Evolutionary conservation across 805 yeast genomes (phyloP), one percentile per base, ranked within the genome.

Genomic region (Suhomyces sp.): DNA sequence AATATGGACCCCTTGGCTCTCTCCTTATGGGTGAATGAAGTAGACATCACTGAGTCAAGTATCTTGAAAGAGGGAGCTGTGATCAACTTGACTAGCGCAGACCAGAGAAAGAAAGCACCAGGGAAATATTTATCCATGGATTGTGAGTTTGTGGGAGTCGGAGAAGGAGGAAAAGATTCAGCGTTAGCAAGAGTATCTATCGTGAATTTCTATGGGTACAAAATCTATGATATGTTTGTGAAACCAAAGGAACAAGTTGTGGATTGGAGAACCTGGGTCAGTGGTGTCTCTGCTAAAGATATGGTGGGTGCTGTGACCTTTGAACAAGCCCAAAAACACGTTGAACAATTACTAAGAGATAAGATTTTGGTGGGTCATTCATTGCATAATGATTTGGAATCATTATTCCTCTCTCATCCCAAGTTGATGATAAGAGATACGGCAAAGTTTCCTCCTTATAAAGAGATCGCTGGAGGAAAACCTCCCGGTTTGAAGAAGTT

Each of bases 91-190:
- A 16, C n/a, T 10, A 21, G 10, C 15, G 42, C 32, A n/a, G 56
- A 50, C 23, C 23, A 25, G 21, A 50, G 60, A 11, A 63, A 72
- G 39, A 61, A 56, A 33, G 70, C 72, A 28, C 65, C 79, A 1
- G 96, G 96, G 1, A 83, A 75, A 49, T 88, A 74, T 47, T 40
- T 88, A 2, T 87, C 96, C 1, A 76, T 90, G 42, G 98, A 90
- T 60, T 88, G 97, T 65, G 98, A 90, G 50, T 88, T 90, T 67
- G 97, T 90, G 2, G 96, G 96, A 8, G 81, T 84, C 2, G 96
- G 96, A 0, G 76, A 74, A 4, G 81, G 79, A 7, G 95, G 95
- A 5, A 50, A 51, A 23, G 77, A 70, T 29, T 79, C 88, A 4
- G 91, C 81, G 1, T 65, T 90, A 11, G 97, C 95, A 0, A 71